Evolutionary conservation across 352 stramenopile species (phyloP), one percentile per base, ranked within the genome.

Genomic region (Phytophthora pinifolia): DNA sequence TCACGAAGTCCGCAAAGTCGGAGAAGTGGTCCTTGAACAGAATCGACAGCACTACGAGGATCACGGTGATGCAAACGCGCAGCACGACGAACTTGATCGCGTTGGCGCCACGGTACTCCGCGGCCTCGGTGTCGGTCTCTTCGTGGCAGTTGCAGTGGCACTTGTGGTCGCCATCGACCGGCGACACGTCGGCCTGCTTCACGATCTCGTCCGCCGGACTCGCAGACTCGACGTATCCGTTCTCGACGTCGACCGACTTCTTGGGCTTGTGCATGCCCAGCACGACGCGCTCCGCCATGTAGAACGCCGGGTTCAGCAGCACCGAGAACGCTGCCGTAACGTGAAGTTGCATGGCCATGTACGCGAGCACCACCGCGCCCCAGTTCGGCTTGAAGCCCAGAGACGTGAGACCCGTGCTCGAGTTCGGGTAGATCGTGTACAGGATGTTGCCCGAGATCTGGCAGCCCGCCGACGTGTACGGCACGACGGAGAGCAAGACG

Each of bases 401-500:
- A 5, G 62, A 65, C 10, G 65, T 64, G 6, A 79, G 50, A 0
- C 65, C 70, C 2, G 65, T 74, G 32, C 36, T 63, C 10, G 73
- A 55, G 18, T 65, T 54, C 15, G 68, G 74, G 51, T 77, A 80
- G 39, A 70, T 68, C 17, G 60, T 69, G 60, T 80, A 85, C 27
- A 85, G 60, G 27, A 85, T 59, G 59, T 84, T 84, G 44, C 72
- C 69, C 17, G 72, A 72, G 51, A 83, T 79, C 63, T 84, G 74
- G 59, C 74, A 83, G 9, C 74, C 74, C 4, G 77, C 64, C 1
- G 64, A 72, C 22, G 67, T 75, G 49, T 75, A 79, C 8, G 70
- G 73, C 3, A 65, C 54, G 5, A 60, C 53, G 7, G 72, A 60
- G 7, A 79, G 48, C 39, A 70, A 44, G 14, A 74, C 27, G 36